Percentiles rank a stretch among this genome's conserved stretches.
phyloP scores from a whole-genome alignment of 805 yeast species.

The Pichia thaimueangensis region DNA sequence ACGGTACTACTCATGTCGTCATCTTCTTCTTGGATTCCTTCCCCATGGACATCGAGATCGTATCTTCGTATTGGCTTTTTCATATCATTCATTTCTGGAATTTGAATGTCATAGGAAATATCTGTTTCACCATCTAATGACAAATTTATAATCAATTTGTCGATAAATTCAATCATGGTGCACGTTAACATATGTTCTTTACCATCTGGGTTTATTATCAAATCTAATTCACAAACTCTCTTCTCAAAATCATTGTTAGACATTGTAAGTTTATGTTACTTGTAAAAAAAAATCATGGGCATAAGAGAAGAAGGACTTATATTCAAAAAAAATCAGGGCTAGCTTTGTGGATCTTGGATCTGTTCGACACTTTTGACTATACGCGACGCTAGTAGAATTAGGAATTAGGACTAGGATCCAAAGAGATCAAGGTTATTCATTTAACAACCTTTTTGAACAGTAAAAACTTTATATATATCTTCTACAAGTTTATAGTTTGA shows the following conservation, averaged over 20 bases:
- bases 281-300: too few species aligned
- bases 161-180: constrained; percentile 28
- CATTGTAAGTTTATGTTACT: too few species aligned
- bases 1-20: constrained; percentile 13
- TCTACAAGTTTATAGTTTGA: constrained; percentile 1
- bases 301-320: too few species aligned
- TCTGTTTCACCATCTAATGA: constrained; percentile 41
- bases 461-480: not conserved
- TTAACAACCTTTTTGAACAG: too few species aligned
- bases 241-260: constrained; percentile 8
- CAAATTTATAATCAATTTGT: constrained; percentile 37
- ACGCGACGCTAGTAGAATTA: too few species aligned
- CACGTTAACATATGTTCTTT: constrained; percentile 17
- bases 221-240: constrained; percentile 11
- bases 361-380: too few species aligned
- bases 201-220: constrained; percentile 4
- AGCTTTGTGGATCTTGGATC: too few species aligned
- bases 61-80: constrained; percentile 15
- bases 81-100: constrained; percentile 17
- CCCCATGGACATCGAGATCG: constrained; percentile 7
- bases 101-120: constrained; percentile 40
- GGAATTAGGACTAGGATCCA: too few species aligned
- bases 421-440: too few species aligned
- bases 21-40: constrained; percentile 17
- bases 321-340: too few species aligned